Evolutionary conservation across 306 rosid genomes (phyloP), one percentile per base, ranked within the genome.

Genomic region (Pyrus communis): DNA sequence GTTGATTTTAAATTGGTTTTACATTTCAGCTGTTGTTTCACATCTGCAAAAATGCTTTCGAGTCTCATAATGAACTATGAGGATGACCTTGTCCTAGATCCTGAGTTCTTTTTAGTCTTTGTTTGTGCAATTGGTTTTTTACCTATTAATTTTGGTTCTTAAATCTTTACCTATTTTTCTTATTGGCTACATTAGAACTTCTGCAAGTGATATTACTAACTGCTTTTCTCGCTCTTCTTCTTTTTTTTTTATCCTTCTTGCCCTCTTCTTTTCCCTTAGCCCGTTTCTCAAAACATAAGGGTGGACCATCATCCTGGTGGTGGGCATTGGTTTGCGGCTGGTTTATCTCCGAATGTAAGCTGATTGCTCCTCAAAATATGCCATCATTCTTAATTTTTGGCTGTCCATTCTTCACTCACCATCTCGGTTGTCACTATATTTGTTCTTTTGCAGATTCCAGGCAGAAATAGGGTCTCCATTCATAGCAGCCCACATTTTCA

Each of bases 281-380:
- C 93, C 21, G 99, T 92, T 78, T 88, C 88, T 81, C 98, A 96
- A 80, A 89, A 84, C 78, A 76, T 96, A 64, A 89, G 88, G 86
- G 99, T 96, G 83, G 98, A 96, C 82, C 97, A 92, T 91, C 97
- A 96, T 81, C 98, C 98, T 12, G 99, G 97, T 78, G 98, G 93
- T 77, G 99, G 99, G 67, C 99, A 96, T 83, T 96, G 99, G 99
- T 96, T 96, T 89, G 98, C 98, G 65, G 99, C 99, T 81, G 99
- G 99, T 80, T 88, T 96, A 85, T 96, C 99, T 69, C 99, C 99
- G 9, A 96, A 92, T 75, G 99, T 96, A 87, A 91, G 96, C 75
- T 62, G 72, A 45, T 73, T 83, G 78, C 72, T 64, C 61, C 68
- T 69, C 69, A 67, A n/a, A 70, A 79, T 75, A 63, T 38, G 21